Percentiles rank a stretch among this genome's conserved stretches.
Evolutionary conservation across 352 stramenopile species (phyloP).

Genomic region (Phytophthora sp.): DNA sequence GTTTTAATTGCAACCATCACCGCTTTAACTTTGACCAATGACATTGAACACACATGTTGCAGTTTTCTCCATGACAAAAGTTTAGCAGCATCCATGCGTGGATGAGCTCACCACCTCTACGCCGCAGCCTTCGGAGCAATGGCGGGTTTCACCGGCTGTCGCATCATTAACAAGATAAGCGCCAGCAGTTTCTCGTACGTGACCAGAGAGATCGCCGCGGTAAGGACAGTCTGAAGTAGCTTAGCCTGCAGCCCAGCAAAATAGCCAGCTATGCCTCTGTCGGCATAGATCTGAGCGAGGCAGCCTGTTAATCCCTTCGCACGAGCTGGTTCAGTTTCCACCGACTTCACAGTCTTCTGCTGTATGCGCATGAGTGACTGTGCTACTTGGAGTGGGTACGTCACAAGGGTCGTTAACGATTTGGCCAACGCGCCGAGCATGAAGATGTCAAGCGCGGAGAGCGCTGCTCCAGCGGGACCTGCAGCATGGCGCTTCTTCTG

Average conservation of each 20-base stretch:
- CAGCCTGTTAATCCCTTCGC: conserved; percentile 39
- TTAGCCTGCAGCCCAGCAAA: conserved; percentile 94
- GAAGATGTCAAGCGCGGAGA: conserved; percentile 91
- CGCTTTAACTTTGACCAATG: too few relatives aligned
- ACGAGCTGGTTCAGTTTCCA: background rate
- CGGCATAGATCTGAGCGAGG: conserved; percentile 64
- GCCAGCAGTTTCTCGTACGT: conserved; percentile 93
- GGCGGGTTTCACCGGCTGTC: conserved; percentile 40
- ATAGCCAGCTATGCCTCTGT: conserved; percentile 77
- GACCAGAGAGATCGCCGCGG: conserved; percentile 92
- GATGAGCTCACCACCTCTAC: conserved; percentile 27
- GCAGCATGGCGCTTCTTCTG: conserved; percentile 44
- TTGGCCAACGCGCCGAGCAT: conserved; percentile 92
- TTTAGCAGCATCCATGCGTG: conserved; percentile 9
- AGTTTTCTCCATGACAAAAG: conserved; percentile 22
- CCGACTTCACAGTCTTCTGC: conserved; percentile 36
- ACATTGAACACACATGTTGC: conserved; percentile 15
- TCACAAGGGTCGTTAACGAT: conserved; percentile 91
- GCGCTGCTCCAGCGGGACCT: conserved; percentile 22
- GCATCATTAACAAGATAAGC: conserved; percentile 61
- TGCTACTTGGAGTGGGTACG: conserved; percentile 94
- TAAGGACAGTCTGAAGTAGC: conserved; percentile 94
- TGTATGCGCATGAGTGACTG: conserved; percentile 91
- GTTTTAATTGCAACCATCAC: too few relatives aligned
- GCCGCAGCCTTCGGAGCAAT: conserved; percentile 49